Evolutionary conservation across 352 stramenopile genomes (phyloP), one percentile per base, ranked within the genome.

Genomic region (Phytopythium helicoides): DNA sequence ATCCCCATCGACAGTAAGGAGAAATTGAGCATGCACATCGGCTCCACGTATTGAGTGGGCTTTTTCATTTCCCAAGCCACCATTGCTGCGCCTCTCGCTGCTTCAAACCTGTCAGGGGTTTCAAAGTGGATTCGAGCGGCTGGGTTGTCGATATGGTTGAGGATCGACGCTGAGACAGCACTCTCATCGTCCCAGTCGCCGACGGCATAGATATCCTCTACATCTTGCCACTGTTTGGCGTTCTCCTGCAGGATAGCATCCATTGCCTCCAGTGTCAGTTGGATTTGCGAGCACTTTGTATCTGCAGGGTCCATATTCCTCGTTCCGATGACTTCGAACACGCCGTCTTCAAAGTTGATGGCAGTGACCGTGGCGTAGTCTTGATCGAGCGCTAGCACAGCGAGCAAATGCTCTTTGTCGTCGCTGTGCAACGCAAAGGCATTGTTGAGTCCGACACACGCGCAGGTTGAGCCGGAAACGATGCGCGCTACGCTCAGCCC

Each of bases 1-100:
- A 54, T n/a, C 3, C 48, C 48, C 48, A 54, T 54, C 2, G 48
- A 54, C 4, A 54, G 11, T 18, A 19, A 12, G 35, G 35, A 54
- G 11, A 47, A 36, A n/a, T 46, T 44, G 21, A 54, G 8, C 16
- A 34, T 22, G 18, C 35, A 54, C 25, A 45, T 9, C 6, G 9
- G 9, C 19, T 54, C 28, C 2, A 15, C 3, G 34, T 37, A 19
- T 9, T 3, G 37, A n/a, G 12, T 25, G 7, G 12, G 16, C 6
- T 37, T 31, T 4, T 15, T 31, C 42, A 54, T 23, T 6, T 21
- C 16, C 19, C 34, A 36, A 10, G 48, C 35, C 2, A 40, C 9
- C 3, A 54, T 54, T 4, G 48, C 48, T 8, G 37, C 37, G 5
- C 48, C 48, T 2, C 34, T 15, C 3, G 48, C 48, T 21, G 15